Base-by-base conservation (phyloP, 306 rosid genomes). In the Alnus rubra region DNA sequence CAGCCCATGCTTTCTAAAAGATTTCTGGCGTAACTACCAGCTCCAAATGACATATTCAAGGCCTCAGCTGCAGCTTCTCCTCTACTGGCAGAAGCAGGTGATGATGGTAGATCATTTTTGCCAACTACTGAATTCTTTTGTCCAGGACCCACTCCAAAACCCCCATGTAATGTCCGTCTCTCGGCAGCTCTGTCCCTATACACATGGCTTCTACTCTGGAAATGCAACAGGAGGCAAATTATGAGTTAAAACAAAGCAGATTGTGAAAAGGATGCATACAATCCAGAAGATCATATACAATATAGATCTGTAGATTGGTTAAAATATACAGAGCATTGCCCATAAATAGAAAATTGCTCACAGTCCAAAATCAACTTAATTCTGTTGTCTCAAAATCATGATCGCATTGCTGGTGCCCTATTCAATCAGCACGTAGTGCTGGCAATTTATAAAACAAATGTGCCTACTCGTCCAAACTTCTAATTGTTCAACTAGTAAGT, bases 151-250 rank as follows among this genome's bases (percentile, higher is more conserved):
- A 88, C 89, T 30, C 95, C 90, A 10, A 86, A 94, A 76, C 89
- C 89, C 52, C 97, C 97, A 65, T 92, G 94, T 90, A 90, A 86
- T 72, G 58, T 84, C 85, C 98, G 88, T 83, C 98, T 94, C 83
- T 92, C 98, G 0, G 97, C 91, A 30, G 97, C 97, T 44, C 97
- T 87, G 73, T 94, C 98, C 84, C 93, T 91, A 71, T 88, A 94
- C 64, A 35, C 83, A 73, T 68, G 67, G 82, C 73, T 87, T 71
- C 69, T 80, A 78, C 55, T 69, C 97, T 94, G 93, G 65, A 60
- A 81, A 74, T 69, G 68, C 44, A 59, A 74, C 51, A 55, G 9
- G 65, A 69, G 82, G 76, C 69, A 68, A 51, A 33, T 73, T 50
- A 70, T 54, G 48, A 79, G 70, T 71, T 62, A 71, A 71, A 77